Conservation (phyloP, 202 grass and related monocot species). For the Panicum virgatum region DNA sequence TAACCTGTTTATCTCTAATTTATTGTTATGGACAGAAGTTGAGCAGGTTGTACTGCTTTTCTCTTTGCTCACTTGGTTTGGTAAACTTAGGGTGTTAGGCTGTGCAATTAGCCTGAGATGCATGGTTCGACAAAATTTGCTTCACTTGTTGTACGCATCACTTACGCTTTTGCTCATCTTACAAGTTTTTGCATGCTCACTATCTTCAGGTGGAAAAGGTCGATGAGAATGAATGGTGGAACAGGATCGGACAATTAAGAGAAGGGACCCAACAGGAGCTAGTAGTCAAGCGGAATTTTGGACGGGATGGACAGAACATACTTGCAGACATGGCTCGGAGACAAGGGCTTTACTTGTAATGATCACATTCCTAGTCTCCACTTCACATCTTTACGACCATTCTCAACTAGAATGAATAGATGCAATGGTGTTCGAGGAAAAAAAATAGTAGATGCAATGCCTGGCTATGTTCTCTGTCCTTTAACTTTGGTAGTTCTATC, state of each 20-base stretch:
- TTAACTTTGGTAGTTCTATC: slow-evolving; percentile 3
- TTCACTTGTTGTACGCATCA: neutral
- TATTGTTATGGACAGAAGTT: neutral
- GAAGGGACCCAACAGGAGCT: slow-evolving; percentile 80
- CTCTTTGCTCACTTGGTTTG: neutral
- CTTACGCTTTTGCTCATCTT: neutral
- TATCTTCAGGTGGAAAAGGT: slow-evolving; percentile 82
- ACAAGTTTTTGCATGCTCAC: neutral
- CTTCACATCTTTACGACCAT: neutral
- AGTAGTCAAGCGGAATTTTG: slow-evolving; percentile 80
- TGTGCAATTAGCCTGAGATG: neutral
- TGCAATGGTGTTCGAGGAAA: neutral
- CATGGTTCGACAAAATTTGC: neutral
- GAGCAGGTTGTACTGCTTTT: neutral
- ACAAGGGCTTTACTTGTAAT: slow-evolving; percentile 93
- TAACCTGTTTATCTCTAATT: neutral
- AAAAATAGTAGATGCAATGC: slow-evolving; percentile 12
- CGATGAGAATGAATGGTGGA: slow-evolving; percentile 89
- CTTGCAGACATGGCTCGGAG: slow-evolving; percentile 79
- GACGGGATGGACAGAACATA: slow-evolving; percentile 82
- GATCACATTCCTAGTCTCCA: slow-evolving; percentile 17
- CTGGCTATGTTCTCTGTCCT: neutral
- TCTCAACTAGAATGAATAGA: slow-evolving; percentile 18
- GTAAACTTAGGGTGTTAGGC: neutral
- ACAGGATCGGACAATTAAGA: slow-evolving; percentile 72